Conservation (phyloP, 1,284 basidiomycete species). For the Tilletiopsis washingtonensis region DNA sequence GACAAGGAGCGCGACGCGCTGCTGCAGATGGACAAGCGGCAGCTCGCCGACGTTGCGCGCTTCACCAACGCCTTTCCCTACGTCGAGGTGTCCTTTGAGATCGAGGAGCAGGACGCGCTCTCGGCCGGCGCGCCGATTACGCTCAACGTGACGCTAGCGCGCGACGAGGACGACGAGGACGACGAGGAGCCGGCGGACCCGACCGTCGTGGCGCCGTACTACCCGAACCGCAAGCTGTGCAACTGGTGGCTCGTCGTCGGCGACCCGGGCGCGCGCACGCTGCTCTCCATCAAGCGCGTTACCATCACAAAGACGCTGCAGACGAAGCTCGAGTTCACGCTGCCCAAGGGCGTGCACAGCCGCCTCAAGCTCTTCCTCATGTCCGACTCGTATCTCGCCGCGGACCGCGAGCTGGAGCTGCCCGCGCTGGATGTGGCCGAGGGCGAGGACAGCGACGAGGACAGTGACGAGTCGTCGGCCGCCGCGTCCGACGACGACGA, state of each 20-base stretch:
- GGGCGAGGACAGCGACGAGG: constrained; percentile 30
- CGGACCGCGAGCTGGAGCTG: constrained; percentile 38
- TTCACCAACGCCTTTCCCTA: constrained; percentile 57
- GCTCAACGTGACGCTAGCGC: constrained; percentile 68
- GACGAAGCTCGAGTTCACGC: constrained; percentile 74
- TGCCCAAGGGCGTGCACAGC: constrained; percentile 59
- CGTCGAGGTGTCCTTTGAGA: constrained; percentile 73
- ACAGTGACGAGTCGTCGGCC: neutral
- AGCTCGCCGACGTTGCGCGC: constrained; percentile 52
- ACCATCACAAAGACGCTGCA: constrained; percentile 65
- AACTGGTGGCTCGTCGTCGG: constrained; percentile 98
- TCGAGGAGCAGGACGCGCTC: constrained; percentile 56
- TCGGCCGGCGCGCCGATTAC: constrained; percentile 63
- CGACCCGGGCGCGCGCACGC: constrained; percentile 60
- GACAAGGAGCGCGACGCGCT: constrained; percentile 55
- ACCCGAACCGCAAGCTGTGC: constrained; percentile 72
- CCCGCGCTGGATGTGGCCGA: constrained; percentile 29
- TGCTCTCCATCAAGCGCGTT: constrained; percentile 90
- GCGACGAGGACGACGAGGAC: constrained; percentile 78
- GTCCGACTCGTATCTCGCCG: constrained; percentile 67
- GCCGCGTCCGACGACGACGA: constrained; percentile 16
- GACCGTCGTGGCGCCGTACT: constrained; percentile 78
- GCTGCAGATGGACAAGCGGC: constrained; percentile 72
- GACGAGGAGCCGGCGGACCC: constrained; percentile 60
- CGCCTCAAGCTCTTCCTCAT: constrained; percentile 81